These are phyloP conservation scores for Nemophila menziesii DNA, from an alignment of 257 asterid species.

Conservation along the genomic window DNA sequence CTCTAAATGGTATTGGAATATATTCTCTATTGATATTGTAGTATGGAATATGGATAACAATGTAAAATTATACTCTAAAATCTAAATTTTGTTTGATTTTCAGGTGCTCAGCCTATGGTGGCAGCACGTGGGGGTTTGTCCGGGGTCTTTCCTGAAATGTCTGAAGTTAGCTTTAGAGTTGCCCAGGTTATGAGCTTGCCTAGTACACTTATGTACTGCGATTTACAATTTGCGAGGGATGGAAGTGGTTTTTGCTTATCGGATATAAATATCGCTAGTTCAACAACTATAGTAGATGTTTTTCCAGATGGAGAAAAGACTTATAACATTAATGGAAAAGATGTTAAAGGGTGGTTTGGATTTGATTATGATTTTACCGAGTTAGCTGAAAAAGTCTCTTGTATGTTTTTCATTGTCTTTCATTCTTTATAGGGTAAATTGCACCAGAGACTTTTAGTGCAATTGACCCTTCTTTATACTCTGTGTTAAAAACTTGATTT, in stretches of 20 bases:
- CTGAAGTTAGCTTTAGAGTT: constrained; percentile 26
- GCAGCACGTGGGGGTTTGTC: constrained; percentile 47
- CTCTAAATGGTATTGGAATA: constrained; percentile 42
- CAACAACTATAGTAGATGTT: constrained; percentile 29
- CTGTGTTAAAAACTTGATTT: too few relatives aligned
- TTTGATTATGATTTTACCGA: constrained; percentile 35
- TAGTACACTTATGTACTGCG: constrained; percentile 55
- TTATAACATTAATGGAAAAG: constrained; percentile 47
- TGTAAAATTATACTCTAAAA: too few relatives aligned
- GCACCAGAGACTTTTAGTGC: too few relatives aligned
- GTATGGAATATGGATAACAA: too few relatives aligned
- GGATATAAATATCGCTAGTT: constrained; percentile 39
- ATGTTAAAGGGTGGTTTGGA: constrained; percentile 59
- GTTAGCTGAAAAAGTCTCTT: constrained; percentile 26
- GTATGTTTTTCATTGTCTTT: too few relatives aligned
- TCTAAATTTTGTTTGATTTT: background rate
- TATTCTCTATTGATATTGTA: background rate
- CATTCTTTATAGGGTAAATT: too few relatives aligned
- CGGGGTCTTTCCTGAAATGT: constrained; percentile 58
- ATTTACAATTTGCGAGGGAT: constrained; percentile 63
- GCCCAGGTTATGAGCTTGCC: constrained; percentile 29
- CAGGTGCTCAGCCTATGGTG: constrained; percentile 23
- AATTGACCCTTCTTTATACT: too few relatives aligned
- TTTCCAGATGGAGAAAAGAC: constrained; percentile 41
- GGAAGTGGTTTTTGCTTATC: constrained; percentile 43